Percentiles rank a stretch among this genome's conserved stretches.
Evolutionary conservation across 495 filamentous ascomycete genomes (phyloP).

Genomic region (Xylaria telfairii): DNA sequence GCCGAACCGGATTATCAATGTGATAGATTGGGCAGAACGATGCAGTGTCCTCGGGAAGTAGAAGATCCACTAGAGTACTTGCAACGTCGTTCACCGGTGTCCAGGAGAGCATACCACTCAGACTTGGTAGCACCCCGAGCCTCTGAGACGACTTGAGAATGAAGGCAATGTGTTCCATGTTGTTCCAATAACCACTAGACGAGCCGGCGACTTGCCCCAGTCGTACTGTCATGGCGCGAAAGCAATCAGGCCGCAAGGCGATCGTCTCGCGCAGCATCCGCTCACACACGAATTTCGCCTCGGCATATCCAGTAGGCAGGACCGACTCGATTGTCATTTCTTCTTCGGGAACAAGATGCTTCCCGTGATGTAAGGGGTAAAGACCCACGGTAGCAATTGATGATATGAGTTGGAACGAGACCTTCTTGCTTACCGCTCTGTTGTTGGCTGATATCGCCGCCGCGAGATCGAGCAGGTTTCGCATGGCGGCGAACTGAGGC

Average conservation of each 20-base stretch:
- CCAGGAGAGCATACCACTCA: constrained; percentile 51
- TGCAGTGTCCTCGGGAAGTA: neutral
- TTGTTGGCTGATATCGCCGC: constrained; percentile 34
- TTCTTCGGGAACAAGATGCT: neutral
- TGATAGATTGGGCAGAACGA: constrained; percentile 53
- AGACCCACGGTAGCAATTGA: constrained; percentile 57
- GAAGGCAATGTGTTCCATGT: constrained; percentile 48
- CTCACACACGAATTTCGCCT: constrained; percentile 21
- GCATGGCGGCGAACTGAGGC: constrained; percentile 51
- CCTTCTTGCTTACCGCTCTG: no score
- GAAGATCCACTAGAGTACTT: constrained; percentile 25
- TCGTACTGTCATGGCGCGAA: constrained; percentile 47
- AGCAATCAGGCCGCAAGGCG: constrained; percentile 37
- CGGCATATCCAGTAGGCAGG: constrained; percentile 16
- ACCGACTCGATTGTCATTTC: neutral
- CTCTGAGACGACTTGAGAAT: constrained; percentile 55
- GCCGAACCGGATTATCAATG: constrained; percentile 57
- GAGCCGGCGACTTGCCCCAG: constrained; percentile 54
- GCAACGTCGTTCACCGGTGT: constrained; percentile 49
- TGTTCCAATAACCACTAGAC: constrained; percentile 54
- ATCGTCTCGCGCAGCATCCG: constrained; percentile 7
- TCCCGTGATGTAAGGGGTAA: constrained; percentile 34
- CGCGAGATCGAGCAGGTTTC: constrained; percentile 50
- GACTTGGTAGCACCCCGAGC: constrained; percentile 45
- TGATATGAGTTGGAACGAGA: constrained; percentile 54